phyloP scores from a whole-genome alignment of 2,329 filamentous ascomycete species.

The Claviceps citrina region DNA sequence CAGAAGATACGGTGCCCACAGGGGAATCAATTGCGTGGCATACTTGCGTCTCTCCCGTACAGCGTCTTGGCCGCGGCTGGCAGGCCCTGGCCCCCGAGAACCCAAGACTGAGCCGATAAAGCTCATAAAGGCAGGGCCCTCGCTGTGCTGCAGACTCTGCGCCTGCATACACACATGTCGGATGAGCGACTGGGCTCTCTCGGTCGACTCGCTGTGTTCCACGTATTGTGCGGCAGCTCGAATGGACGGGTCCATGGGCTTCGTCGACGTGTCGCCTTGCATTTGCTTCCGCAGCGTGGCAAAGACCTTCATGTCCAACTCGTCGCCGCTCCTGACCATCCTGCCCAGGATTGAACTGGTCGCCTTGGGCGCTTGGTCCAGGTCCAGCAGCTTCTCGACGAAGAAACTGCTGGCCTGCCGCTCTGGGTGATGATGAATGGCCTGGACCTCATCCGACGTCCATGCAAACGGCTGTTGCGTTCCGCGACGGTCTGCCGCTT shows the following conservation, averaged over 20 bases:
- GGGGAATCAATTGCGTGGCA: conserved; percentile 17
- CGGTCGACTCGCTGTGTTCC: conserved; percentile 20
- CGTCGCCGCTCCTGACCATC: conserved; percentile 36
- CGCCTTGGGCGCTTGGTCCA: conserved; percentile 39
- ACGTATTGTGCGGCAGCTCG: conserved; percentile 42
- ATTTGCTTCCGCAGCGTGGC: conserved; percentile 39
- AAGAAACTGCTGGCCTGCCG: conserved; percentile 32
- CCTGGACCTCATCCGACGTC: conserved; percentile 29
- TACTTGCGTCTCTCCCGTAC: conserved; percentile 9
- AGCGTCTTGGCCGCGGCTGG: conserved; percentile 14
- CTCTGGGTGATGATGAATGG: conserved; percentile 26
- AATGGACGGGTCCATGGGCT: conserved; percentile 39
- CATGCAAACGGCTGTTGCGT: conserved; percentile 25
- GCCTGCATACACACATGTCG: conserved; percentile 29
- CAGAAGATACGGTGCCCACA: conserved; percentile 38
- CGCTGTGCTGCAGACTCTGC: conserved; percentile 27
- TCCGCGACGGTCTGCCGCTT: conserved; percentile 23
- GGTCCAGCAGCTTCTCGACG: conserved; percentile 47
- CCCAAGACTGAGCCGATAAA: conserved; percentile 22
- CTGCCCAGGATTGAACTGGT: conserved; percentile 41
- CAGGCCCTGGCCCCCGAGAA: conserved; percentile 16
- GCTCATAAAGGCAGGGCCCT: conserved; percentile 33
- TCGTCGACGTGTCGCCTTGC: conserved; percentile 25
- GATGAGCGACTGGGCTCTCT: conserved; percentile 24
- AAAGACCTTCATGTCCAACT: conserved; percentile 37